phyloP scores from a whole-genome alignment of 257 asterid genomes.

The Scutellaria galericulata region DNA sequence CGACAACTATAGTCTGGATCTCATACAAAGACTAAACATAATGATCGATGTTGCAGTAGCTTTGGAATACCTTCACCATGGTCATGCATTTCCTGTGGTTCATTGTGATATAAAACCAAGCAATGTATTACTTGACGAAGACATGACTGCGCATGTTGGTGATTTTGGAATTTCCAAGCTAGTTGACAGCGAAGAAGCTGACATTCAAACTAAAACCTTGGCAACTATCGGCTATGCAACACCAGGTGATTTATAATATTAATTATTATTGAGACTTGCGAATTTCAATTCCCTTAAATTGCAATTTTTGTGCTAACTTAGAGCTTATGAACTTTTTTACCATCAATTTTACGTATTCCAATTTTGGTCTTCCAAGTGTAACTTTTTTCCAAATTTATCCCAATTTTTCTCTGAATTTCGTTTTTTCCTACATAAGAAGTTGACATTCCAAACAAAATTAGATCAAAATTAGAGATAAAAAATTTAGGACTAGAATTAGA shows the following conservation, averaged over 20 bases:
- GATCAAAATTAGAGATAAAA: too few species aligned
- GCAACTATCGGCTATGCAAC: conserved; percentile 28
- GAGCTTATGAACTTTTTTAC: too few species aligned
- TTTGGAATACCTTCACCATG: conserved; percentile 34
- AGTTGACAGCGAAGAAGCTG: neutral
- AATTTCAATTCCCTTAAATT: too few species aligned
- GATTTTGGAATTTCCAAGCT: conserved; percentile 28
- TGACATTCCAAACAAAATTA: neutral
- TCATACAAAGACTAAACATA: conserved; percentile 10
- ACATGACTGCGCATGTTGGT: conserved; percentile 26
- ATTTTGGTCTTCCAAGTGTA: too few species aligned
- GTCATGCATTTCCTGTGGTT: neutral
- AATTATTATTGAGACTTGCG: neutral
- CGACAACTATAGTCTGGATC: neutral
- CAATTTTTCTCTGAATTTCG: too few species aligned
- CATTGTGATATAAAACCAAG: conserved; percentile 32
- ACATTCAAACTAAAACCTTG: conserved; percentile 2
- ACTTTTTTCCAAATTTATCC: too few species aligned
- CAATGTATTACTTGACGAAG: conserved; percentile 17
- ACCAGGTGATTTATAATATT: conserved; percentile 10
- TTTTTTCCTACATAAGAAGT: neutral
- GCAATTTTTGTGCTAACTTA: too few species aligned
- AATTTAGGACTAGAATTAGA: too few species aligned
- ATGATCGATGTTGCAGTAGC: conserved; percentile 25
- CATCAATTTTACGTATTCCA: too few species aligned